Conservation (phyloP, 441 rosid genomes). For the Erodium chrysanthum region DNA sequence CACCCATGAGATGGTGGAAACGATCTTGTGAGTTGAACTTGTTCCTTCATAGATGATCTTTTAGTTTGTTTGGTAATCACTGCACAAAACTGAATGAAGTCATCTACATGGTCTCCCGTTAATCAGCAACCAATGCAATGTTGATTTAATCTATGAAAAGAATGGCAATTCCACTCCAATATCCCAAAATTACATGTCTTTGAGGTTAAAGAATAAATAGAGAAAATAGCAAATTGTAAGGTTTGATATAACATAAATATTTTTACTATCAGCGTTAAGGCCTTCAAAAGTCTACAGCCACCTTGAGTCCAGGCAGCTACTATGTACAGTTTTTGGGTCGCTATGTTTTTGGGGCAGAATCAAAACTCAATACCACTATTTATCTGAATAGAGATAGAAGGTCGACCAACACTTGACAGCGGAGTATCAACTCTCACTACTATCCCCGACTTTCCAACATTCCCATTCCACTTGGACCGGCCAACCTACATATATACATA, state of each 20-base stretch:
- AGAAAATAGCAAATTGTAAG: too few species aligned
- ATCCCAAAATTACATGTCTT: too few species aligned
- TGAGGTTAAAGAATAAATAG: too few species aligned
- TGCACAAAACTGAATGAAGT: too few species aligned
- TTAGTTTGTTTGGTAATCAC: too few species aligned
- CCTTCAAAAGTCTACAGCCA: background rate
- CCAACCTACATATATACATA: slow-evolving; percentile 45
- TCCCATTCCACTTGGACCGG: slow-evolving; percentile 84
- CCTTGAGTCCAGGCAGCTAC: background rate
- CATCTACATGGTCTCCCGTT: too few species aligned
- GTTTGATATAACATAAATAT: background rate
- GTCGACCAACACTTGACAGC: slow-evolving; percentile 45
- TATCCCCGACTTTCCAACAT: slow-evolving; percentile 64
- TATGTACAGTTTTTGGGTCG: slow-evolving; percentile 2
- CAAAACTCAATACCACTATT: slow-evolving; percentile 75
- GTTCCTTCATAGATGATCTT: too few species aligned
- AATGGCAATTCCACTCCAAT: too few species aligned
- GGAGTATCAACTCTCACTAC: slow-evolving; percentile 70
- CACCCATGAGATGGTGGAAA: too few species aligned
- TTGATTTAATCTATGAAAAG: too few species aligned
- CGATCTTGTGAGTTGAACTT: too few species aligned
- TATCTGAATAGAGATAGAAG: slow-evolving; percentile 73
- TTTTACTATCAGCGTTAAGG: background rate
- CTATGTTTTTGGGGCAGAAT: slow-evolving; percentile 13
- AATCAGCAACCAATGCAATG: too few species aligned